Conservation (phyloP, 1,284 basidiomycete genomes). For the Apiotrichum brassicae region DNA sequence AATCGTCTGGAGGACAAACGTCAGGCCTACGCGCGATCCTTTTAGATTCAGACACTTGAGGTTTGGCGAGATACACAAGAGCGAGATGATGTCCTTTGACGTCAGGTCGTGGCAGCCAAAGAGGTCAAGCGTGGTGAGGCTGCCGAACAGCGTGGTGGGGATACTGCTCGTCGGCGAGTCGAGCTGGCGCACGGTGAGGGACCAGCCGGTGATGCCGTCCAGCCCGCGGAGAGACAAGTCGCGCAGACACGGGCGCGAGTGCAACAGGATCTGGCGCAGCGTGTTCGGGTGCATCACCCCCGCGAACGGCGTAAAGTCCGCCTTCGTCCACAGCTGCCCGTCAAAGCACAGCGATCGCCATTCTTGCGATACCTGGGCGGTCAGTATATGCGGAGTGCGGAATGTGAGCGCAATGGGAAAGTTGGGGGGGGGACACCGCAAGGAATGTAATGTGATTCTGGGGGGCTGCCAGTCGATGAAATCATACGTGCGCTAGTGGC, state of each 20-base stretch:
- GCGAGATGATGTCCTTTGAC: slow-evolving; percentile 59
- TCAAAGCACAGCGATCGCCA: slow-evolving; percentile 78
- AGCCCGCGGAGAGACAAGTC: slow-evolving; percentile 63
- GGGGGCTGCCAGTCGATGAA: no score
- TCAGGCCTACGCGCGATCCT: slow-evolving; percentile 50
- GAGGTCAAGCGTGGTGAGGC: slow-evolving; percentile 56
- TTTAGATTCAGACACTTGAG: slow-evolving; percentile 60
- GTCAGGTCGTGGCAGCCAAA: slow-evolving; percentile 65
- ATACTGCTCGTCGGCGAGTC: neutral
- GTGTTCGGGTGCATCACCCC: slow-evolving; percentile 40
- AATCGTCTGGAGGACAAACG: slow-evolving; percentile 3
- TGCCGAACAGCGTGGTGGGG: slow-evolving; percentile 11
- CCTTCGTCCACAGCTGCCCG: slow-evolving; percentile 72
- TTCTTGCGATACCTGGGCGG: slow-evolving; percentile 64
- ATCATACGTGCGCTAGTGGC: no score
- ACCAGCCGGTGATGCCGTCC: slow-evolving; percentile 50
- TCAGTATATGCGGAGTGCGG: neutral
- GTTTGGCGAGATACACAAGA: slow-evolving; percentile 62
- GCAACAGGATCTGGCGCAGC: slow-evolving; percentile 23
- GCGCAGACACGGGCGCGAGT: slow-evolving; percentile 60
- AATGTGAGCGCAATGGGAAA: no score
- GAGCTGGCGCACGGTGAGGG: slow-evolving; percentile 11
- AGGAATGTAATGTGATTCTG: no score
- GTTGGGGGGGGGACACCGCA: neutral
- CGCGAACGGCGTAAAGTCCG: slow-evolving; percentile 60